Percentiles rank a stretch among this genome's conserved stretches.
phyloP scores from a whole-genome alignment of 495 filamentous ascomycete species.

The Penicillium herquei region DNA sequence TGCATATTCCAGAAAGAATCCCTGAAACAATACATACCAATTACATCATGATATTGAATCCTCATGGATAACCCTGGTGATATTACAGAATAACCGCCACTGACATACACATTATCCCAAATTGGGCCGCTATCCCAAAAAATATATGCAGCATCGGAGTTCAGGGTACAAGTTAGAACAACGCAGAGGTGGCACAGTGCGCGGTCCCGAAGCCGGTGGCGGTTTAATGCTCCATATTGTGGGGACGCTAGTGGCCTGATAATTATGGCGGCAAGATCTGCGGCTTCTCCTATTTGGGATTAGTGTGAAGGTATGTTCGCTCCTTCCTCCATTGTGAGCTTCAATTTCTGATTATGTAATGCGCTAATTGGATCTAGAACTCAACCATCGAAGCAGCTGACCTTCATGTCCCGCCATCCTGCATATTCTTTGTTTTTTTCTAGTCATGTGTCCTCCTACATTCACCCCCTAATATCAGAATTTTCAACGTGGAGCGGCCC shows the following conservation, averaged over 20 bases:
- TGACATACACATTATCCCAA: too few species aligned
- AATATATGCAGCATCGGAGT: too few species aligned
- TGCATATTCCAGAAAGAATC: too few species aligned
- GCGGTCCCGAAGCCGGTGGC: too few species aligned
- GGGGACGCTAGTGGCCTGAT: not conserved
- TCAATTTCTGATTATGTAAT: not conserved
- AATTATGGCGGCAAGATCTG: not conserved
- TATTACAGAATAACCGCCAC: too few species aligned
- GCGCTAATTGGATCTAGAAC: not conserved
- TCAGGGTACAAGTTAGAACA: too few species aligned
- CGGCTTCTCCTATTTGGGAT: not conserved
- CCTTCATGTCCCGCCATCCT: not conserved
- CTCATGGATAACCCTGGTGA: too few species aligned
- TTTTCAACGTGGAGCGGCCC: not conserved
- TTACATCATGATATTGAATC: too few species aligned
- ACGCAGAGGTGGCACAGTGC: too few species aligned
- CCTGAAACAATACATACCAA: too few species aligned
- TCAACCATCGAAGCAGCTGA: not conserved
- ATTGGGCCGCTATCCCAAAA: too few species aligned
- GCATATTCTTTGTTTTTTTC: not conserved
- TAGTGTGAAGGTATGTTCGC: not conserved
- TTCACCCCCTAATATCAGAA: not conserved
- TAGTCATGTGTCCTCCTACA: not conserved
- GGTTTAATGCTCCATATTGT: not conserved
- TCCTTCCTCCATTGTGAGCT: not conserved